Evolutionary conservation across 805 yeast genomes (phyloP), one percentile per base, ranked within the genome.

Genomic region (Yamadazyma phyllophila): DNA sequence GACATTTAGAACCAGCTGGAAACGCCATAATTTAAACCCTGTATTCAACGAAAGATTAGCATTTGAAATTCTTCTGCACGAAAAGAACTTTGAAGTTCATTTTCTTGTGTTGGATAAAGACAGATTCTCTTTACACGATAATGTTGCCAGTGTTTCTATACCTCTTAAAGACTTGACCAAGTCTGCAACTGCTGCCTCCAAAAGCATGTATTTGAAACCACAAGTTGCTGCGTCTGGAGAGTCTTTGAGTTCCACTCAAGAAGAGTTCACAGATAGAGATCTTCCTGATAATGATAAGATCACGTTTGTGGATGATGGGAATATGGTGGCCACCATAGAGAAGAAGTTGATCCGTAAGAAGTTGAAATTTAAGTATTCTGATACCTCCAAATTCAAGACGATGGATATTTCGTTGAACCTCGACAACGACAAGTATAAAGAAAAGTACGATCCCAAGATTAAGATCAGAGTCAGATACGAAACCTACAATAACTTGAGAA

Each of bases 31-130:
- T 1, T 63, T 88, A 42, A 83, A 83, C 44, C 99, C 99, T 0
- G 74, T 82, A 0, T 92, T 82, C 66, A 82, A 89, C 55, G 96
- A 91, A 62, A 70, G 84, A 52, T 65, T 91, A 15, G 83, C 92
- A 1, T 85, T 92, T 60, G 96, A 90, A 51, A 78, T 92, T 0
- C 69, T 79, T 30, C 74, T 80, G 3, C 77, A 76, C 49, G 97
- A 92, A 59, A 65, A 67, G 20, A 76, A 75, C 51, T 92, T 74
- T 59, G 78, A 83, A 42, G 67, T 94, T 40, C 77, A 78, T 43
- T 82, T 92, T 58, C 76, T 83, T 24, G 82, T 94, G 3, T 68
- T 89, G 60, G 99, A 92, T 61, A 87, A 85, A 52, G 99, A 92
- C 61, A 77, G 81, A 29, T 76, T 91, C 48, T 82, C 97, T 0